Evolutionary conservation across 1,284 basidiomycete species (phyloP).

Genomic region (Rhodotorula mucilaginosa): DNA sequence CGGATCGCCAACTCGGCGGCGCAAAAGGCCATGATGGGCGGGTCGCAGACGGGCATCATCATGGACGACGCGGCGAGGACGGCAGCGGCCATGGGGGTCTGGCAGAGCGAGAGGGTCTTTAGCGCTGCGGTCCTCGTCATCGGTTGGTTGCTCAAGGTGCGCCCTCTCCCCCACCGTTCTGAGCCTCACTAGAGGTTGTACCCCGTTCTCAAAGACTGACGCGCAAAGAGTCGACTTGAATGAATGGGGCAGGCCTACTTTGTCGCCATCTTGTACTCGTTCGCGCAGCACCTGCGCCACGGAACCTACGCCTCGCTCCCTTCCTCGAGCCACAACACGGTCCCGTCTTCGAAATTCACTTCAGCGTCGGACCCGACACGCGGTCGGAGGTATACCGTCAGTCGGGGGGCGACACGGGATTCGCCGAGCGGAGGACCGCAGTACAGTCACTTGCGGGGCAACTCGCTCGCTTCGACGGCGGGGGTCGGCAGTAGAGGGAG

Average conservation of each 20-base stretch:
- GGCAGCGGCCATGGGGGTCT: constrained; percentile 72
- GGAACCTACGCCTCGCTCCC: constrained; percentile 85
- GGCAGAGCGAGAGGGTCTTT: constrained; percentile 83
- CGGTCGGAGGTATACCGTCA: background rate
- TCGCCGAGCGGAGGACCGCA: constrained; percentile 27
- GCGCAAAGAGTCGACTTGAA: background rate
- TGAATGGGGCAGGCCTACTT: constrained; percentile 73
- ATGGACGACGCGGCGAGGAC: constrained; percentile 65
- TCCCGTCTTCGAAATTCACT: constrained; percentile 22
- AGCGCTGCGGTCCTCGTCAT: constrained; percentile 72
- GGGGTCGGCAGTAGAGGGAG: constrained; percentile 4
- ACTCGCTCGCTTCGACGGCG: constrained; percentile 24
- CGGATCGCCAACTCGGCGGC: constrained; percentile 76
- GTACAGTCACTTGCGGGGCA: constrained; percentile 34
- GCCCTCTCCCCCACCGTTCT: constrained; percentile 39
- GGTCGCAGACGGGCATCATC: constrained; percentile 52
- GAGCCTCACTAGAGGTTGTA: too few relatives aligned
- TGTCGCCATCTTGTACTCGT: constrained; percentile 85
- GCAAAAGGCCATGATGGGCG: constrained; percentile 71
- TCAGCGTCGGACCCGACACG: constrained; percentile 1
- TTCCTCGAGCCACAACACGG: constrained; percentile 21
- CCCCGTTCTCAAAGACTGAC: background rate
- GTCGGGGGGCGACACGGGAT: constrained; percentile 17
- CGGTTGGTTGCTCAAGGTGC: constrained; percentile 86
- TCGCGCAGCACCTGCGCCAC: constrained; percentile 85